phyloP scores from a whole-genome alignment of 1,139 yeast genomes.

The Protomyces arabidopsidicola region DNA sequence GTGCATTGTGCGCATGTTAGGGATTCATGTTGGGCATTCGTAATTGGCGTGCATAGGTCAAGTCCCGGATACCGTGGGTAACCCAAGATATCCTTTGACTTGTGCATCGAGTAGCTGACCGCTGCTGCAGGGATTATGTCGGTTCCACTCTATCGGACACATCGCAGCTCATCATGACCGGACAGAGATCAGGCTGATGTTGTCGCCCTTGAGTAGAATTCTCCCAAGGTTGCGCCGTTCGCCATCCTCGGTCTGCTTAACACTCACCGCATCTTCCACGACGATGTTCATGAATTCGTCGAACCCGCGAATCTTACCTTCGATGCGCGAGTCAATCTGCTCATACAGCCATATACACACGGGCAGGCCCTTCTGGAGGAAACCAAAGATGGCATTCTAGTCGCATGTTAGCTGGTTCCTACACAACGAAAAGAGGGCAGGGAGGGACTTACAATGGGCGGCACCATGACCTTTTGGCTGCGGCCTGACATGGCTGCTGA shows the following conservation, averaged over 20 bases:
- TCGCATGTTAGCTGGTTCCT: background rate
- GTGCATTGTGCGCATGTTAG: no score
- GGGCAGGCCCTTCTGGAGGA: constrained; percentile 70
- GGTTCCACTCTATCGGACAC: no score
- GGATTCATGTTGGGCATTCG: no score
- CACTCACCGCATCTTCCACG: constrained; percentile 80
- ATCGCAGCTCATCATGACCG: no score
- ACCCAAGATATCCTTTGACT: no score
- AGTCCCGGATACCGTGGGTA: no score
- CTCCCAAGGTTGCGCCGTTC: constrained; percentile 47
- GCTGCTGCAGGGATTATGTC: no score
- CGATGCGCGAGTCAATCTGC: constrained; percentile 69
- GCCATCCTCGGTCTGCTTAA: constrained; percentile 38
- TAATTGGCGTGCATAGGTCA: no score
- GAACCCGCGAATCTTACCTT: constrained; percentile 82
- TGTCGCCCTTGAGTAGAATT: constrained; percentile 86
- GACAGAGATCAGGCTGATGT: constrained; percentile 64
- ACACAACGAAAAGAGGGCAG: background rate
- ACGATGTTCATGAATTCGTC: constrained; percentile 98
- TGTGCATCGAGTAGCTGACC: no score
- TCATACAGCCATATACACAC: constrained; percentile 88
- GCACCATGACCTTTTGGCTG: constrained; percentile 31
- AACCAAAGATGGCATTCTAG: constrained; percentile 71
- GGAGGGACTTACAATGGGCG: constrained; percentile 25
- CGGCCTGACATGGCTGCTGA: constrained; percentile 23